Base-by-base conservation (phyloP, 1,284 basidiomycete species). In the Ganoderma lingzhi region DNA sequence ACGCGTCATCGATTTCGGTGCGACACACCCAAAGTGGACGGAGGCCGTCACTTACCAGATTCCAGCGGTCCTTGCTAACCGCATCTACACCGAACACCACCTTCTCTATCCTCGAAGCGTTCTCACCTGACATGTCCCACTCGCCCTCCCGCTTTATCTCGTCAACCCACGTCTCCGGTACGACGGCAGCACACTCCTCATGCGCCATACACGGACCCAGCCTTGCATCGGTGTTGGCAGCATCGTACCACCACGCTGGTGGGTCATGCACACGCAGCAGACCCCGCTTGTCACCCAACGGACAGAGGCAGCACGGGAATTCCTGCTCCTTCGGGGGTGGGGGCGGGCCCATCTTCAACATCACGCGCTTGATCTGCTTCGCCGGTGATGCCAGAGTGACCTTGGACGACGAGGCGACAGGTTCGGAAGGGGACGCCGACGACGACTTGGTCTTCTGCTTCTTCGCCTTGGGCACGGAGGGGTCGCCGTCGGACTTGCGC, bases 61-160 rank as follows among this genome's bases (percentile, higher is more conserved):
- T 92, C 96, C 96, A 98, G 39, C 96, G 84, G 77, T 94, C 96
- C 78, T 91, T 95, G 30, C 93, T 92, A 71, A 98, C 94, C 4
- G 86, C 89, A 76, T 95, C 93, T 37, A 95, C 91, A 3, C 95
- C 95, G 75, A 92, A 91, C 2, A 96, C 90, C 45, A 90, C 84
- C 68, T 83, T 84, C 77, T 89, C 88, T 74, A 77, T 86, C 65
- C 66, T 74, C 17, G 80, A 81, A 61, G 79, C 76, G 0, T 82
- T 42, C 59, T 61, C 39, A 28, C 23, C 37, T 17, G 6, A 15
- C 39, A 23, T 19, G 66, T 83, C 79, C 35, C 70, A 68, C 5
- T 72, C 59, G 15, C 69, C 55, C 8, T 74, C 73, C 5, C 78
- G 80, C 28, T 88, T 86, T 2, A 89, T 76, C 56, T 90, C 88